A percentile compares a stretch with the other conserved stretches of the same genome.
Conservation (phyloP, 2,329 filamentous ascomycete species). For the Coniella vitis region DNA sequence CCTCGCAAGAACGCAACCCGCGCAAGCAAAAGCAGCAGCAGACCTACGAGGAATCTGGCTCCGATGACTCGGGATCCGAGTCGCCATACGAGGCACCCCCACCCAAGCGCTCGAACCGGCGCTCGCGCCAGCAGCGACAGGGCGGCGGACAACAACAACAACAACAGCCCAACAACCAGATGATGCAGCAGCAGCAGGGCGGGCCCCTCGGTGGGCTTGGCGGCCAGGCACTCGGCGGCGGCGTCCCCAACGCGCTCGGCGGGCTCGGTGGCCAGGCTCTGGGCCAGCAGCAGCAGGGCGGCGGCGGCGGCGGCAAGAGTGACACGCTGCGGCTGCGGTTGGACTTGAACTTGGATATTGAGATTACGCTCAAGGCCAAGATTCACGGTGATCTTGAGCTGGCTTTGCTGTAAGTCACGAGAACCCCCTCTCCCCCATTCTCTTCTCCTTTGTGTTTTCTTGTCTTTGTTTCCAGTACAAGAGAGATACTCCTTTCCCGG, state of each 20-base stretch:
- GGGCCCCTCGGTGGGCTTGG: conserved; percentile 31
- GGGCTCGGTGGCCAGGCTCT: conserved; percentile 21
- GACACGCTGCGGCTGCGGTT: conserved; percentile 68
- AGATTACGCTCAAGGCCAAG: conserved; percentile 78
- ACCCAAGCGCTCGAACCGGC: conserved; percentile 22
- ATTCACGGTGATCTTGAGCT: conserved; percentile 80
- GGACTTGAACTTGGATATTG: conserved; percentile 76
- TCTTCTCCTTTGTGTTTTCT: neutral
- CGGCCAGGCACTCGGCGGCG: conserved; percentile 33
- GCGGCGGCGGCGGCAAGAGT: conserved; percentile 39
- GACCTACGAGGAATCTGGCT: conserved; percentile 29
- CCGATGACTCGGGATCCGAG: conserved; percentile 26
- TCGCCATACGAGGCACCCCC: conserved; percentile 21
- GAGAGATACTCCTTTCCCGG: neutral
- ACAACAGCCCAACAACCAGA: conserved; percentile 17
- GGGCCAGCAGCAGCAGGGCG: conserved; percentile 11
- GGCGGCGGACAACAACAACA: too few species aligned
- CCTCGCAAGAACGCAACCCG: conserved; percentile 27
- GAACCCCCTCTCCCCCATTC: conserved; percentile 1
- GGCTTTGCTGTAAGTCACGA: conserved; percentile 51
- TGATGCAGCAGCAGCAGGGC: conserved; percentile 26
- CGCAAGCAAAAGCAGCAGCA: conserved; percentile 23
- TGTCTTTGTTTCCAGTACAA: too few species aligned
- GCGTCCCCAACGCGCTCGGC: conserved; percentile 32
- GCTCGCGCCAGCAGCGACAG: conserved; percentile 20